phyloP scores from a whole-genome alignment of 257 asterid genomes.

The Przewalskia tangutica region DNA sequence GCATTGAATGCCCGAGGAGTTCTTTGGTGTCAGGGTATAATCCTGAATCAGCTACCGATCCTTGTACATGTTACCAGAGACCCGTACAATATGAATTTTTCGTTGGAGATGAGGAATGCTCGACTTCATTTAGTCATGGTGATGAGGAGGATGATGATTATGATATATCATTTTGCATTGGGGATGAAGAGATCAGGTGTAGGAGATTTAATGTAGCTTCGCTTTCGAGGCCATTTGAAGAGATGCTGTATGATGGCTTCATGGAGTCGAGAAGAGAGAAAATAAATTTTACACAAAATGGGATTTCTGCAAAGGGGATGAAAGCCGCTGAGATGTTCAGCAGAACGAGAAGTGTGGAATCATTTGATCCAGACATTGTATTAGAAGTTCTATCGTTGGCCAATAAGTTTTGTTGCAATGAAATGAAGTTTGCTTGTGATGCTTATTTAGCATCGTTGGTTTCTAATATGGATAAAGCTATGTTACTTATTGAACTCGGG shows the following conservation, averaged over 20 bases:
- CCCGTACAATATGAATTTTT: slow-evolving; percentile 13
- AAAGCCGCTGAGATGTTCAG: slow-evolving; percentile 75
- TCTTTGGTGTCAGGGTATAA: slow-evolving; percentile 62
- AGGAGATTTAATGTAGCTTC: slow-evolving; percentile 64
- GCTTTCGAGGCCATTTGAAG: slow-evolving; percentile 68
- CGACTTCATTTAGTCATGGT: slow-evolving; percentile 40
- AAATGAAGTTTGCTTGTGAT: slow-evolving; percentile 74
- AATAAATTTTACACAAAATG: slow-evolving; percentile 60
- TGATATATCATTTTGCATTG: slow-evolving; percentile 64
- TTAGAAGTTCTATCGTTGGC: slow-evolving; percentile 67
- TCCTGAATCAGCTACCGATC: slow-evolving; percentile 69
- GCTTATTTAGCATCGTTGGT: slow-evolving; percentile 59
- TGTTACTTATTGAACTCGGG: slow-evolving; percentile 62
- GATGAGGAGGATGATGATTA: slow-evolving; percentile 42
- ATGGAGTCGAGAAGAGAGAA: slow-evolving; percentile 64
- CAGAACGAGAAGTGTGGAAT: slow-evolving; percentile 49
- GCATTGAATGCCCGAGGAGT: slow-evolving; percentile 64
- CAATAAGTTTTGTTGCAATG: slow-evolving; percentile 79
- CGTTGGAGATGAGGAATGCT: slow-evolving; percentile 40
- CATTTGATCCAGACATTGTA: slow-evolving; percentile 51
- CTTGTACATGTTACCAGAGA: slow-evolving; percentile 39
- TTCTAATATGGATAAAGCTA: slow-evolving; percentile 56
- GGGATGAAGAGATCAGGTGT: slow-evolving; percentile 80
- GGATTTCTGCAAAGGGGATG: slow-evolving; percentile 59
- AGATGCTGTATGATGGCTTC: slow-evolving; percentile 77